These are phyloP conservation scores for Tanozyma kutaoensis DNA, from an alignment of 805 yeast genomes.

Conservation along the genomic window DNA sequence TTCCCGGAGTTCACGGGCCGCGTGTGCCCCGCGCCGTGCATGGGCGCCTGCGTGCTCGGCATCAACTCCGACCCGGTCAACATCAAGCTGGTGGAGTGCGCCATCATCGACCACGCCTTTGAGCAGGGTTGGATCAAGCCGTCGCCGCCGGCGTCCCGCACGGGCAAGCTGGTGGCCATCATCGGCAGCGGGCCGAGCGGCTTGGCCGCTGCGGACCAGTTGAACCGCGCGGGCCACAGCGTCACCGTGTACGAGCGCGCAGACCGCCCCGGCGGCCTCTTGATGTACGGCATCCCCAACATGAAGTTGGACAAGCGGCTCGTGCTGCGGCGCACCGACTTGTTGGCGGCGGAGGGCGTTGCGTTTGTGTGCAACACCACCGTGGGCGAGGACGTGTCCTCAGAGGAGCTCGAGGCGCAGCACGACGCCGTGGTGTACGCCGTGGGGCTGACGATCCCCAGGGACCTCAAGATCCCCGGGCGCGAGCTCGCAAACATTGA, in stretches of 20 bases:
- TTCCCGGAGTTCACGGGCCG: constrained; percentile 98
- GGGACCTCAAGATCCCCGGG: constrained; percentile 91
- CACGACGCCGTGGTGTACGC: constrained; percentile 84
- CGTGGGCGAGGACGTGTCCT: constrained; percentile 71
- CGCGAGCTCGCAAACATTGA: constrained; percentile 82
- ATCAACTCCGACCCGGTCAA: constrained; percentile 93
- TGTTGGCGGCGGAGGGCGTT: constrained; percentile 84
- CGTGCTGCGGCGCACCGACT: constrained; percentile 86
- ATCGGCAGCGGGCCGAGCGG: constrained; percentile 96
- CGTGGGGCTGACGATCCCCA: constrained; percentile 92
- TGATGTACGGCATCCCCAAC: constrained; percentile 99
- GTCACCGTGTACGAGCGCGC: constrained; percentile 90
- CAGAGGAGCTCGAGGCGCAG: constrained; percentile 48
- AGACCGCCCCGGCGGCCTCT: constrained; percentile 91
- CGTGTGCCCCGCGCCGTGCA: constrained; percentile 98
- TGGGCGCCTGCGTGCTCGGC: constrained; percentile 88
- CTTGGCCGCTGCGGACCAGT: constrained; percentile 91
- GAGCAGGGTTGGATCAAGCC: constrained; percentile 96
- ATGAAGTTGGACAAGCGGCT: constrained; percentile 92
- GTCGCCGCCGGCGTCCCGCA: constrained; percentile 60
- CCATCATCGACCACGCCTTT: constrained; percentile 92
- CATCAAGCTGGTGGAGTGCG: constrained; percentile 89
- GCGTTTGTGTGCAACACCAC: constrained; percentile 64
- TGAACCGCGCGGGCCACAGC: constrained; percentile 87
- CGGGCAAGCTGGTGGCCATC: constrained; percentile 75